Base-by-base conservation (phyloP, 352 stramenopile genomes). In the Pythium sp. region DNA sequence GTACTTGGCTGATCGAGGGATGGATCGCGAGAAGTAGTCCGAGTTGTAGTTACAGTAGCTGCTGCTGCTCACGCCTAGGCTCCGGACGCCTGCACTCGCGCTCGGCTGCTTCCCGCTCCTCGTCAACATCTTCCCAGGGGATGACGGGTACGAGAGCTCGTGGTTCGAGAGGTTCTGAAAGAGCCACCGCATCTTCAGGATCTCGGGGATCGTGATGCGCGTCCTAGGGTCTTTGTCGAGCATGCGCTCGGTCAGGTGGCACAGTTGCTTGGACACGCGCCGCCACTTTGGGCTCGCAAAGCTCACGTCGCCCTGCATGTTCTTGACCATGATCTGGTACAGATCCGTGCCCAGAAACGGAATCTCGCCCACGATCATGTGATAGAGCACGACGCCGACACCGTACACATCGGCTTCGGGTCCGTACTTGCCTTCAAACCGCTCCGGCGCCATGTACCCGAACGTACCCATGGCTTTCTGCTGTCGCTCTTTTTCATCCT, bases 381-480 rank as follows among this genome's bases (percentile, higher is more conserved):
- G 78, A 67, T 81, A 90, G 41, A 90, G 58, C 26, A 90, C 79
- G 34, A 91, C 71, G 9, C 81, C 81, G 18, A 74, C 83, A 14
- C 83, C 79, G 62, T 91, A 91, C 22, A 90, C 79, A 55, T 91
- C 83, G 41, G 79, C 75, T 54, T 86, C 78, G 0, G 73, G 78
- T 7, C 80, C 83, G 34, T 71, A 81, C 5, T 26, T 67, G 5
- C 80, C 81, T 9, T 89, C 72, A 34, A 90, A 91, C 2, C 79
- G 81, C 70, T 89, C 80, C 0, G 81, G 80, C 7, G 83, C 80
- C 83, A 91, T 91, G 64, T 80, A 90, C 9, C 83, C 79, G 65
- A 80, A 90, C 4, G 83, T 90, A 0, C 80, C 79, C 2, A 72
- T 68, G 15, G 75, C 60, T 32, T 73, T 78, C 36, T 65, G 43